Evolutionary conservation across 179 eudicot species (phyloP).

Genomic region (Spergularia azorica): DNA sequence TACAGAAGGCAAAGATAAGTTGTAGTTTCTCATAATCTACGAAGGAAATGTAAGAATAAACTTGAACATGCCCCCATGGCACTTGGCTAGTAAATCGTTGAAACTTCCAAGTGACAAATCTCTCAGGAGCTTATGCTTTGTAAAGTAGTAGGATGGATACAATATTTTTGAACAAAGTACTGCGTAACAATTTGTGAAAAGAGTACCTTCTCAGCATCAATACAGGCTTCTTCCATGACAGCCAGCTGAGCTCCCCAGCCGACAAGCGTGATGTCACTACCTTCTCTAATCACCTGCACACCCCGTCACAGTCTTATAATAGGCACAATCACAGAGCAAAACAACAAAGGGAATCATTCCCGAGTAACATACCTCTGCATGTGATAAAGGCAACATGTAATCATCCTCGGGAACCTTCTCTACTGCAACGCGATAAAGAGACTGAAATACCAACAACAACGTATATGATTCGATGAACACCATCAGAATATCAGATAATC

Average conservation of each 20-base stretch:
- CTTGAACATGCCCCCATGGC: not conserved
- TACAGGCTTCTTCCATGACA: constrained; percentile 86
- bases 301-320: constrained; percentile 20
- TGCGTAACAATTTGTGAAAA: not conserved
- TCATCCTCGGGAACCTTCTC: constrained; percentile 92
- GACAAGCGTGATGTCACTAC: constrained; percentile 89
- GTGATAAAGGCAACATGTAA: constrained; percentile 89
- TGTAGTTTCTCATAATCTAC: too few relatives aligned
- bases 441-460: constrained; percentile 45
- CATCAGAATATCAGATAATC: not conserved
- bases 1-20: not conserved
- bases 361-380: constrained; percentile 73
- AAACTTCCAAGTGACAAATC: too few relatives aligned
- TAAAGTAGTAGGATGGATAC: not conserved
- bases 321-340: not conserved
- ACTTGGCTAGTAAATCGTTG: too few relatives aligned
- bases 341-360: constrained; percentile 12
- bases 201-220: constrained; percentile 82
- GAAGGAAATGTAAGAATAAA: not conserved
- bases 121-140: not conserved
- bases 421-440: constrained; percentile 92
- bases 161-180: not conserved
- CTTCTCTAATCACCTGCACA: constrained; percentile 78
- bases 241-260: constrained; percentile 99
- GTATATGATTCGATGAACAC: not conserved